These are phyloP conservation scores for Aspergillus steynii DNA, from an alignment of 495 filamentous ascomycete genomes.

Conservation along the genomic window DNA sequence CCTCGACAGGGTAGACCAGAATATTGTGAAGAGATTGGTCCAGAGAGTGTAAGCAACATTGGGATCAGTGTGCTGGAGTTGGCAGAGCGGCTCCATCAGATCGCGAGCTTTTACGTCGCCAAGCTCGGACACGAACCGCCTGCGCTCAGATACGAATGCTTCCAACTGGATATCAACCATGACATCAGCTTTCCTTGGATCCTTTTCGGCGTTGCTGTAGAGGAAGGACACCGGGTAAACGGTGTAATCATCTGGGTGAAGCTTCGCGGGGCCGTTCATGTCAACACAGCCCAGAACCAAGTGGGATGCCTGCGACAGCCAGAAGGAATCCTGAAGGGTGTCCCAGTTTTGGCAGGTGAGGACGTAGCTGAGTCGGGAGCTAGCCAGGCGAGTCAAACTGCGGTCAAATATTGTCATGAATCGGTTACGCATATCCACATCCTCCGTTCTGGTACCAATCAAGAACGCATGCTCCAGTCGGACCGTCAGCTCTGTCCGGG, in stretches of 20 bases:
- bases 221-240: conserved; percentile 68
- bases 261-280: conserved; percentile 69
- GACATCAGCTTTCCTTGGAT: conserved; percentile 65
- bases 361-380: conserved; percentile 82
- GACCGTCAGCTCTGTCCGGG: conserved; percentile 91
- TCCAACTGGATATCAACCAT: conserved; percentile 84
- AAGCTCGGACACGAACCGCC: conserved; percentile 77
- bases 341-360: conserved; percentile 97
- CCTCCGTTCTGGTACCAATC: conserved; percentile 88
- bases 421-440: conserved; percentile 94
- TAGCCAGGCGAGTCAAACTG: conserved; percentile 83
- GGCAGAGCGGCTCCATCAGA: conserved; percentile 85
- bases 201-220: conserved; percentile 63
- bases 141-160: conserved; percentile 71
- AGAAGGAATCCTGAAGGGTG: conserved; percentile 88
- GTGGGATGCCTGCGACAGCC: conserved; percentile 92
- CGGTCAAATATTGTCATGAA: conserved; percentile 94
- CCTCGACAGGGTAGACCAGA: conserved; percentile 82
- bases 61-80: conserved; percentile 87
- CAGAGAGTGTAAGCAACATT: conserved; percentile 82
- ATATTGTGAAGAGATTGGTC: conserved; percentile 87
- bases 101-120: conserved; percentile 83
- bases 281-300: conserved; percentile 88
- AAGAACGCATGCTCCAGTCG: conserved; percentile 97
- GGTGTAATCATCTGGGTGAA: conserved; percentile 82